Evolutionary conservation across 2,329 filamentous ascomycete species (phyloP), one percentile per base, ranked within the genome.

Genomic region (Elsinoe batatas): DNA sequence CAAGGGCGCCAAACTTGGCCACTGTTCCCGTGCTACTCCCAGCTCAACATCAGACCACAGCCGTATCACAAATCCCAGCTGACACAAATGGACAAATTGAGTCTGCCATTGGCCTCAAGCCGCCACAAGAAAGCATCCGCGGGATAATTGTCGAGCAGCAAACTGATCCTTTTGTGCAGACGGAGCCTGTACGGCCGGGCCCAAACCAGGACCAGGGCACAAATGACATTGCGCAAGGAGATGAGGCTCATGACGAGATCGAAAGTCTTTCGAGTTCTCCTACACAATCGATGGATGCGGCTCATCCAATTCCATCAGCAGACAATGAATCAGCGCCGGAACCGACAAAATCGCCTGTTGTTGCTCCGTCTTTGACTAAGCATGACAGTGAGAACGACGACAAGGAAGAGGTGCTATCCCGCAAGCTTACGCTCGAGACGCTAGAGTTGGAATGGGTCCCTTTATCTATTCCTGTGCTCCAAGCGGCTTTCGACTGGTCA

Each of bases 381-480:
- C 13, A 18, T n/a, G 7, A 38, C 7, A 18, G 18, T 18, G 18
- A 36, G 5, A 17, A 17, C 15, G 47, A 51, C 37, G 17, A 42
- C 18, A 17, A 33, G 12, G 51, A 43, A 22, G 51, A 37, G 2
- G n/a, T n/a, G 6, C 38, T 38, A 42, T n/a, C 17, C 10, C 15
- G 30, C 5, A 81, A 81, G 62, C 71, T 93, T 13, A 79, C 75
- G 58, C 71, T 93, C n/a, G 82, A 87, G 57, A 81, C 77, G 1
- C 73, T 93, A 8, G 87, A 90, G 68, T 74, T 93, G 1, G 87
- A 93, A 68, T 80, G 86, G 20, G 79, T 91, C 2, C 79, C 81
- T 0, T 71, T 93, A n/a, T 89, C 84, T 1, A 77, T 88, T 40
- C 76, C 82, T 7, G 81, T 88, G n/a, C 75, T 89, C 55, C 77